These are phyloP conservation scores for Stemphylium vesicarium DNA, from an alignment of 2,329 filamentous ascomycete species.

Conservation along the genomic window DNA sequence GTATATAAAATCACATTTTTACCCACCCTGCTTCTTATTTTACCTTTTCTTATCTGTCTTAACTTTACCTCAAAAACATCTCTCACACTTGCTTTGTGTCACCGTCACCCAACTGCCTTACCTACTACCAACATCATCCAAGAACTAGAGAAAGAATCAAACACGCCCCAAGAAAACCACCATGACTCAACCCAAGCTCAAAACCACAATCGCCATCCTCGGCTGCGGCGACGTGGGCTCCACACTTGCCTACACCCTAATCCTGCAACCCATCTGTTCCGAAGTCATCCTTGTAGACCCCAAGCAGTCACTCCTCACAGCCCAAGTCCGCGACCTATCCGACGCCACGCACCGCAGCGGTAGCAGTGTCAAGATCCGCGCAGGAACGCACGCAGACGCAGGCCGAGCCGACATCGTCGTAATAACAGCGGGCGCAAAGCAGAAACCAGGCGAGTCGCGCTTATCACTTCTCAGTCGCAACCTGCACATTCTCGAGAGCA, in stretches of 20 bases:
- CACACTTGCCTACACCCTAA: constrained; percentile 59
- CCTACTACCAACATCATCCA: not conserved
- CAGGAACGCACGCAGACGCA: constrained; percentile 56
- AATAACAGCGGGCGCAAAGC: constrained; percentile 62
- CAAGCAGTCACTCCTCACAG: constrained; percentile 55
- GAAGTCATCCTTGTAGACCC: constrained; percentile 63
- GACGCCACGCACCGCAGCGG: constrained; percentile 58
- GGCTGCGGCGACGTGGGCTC: constrained; percentile 60
- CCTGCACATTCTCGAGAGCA: constrained; percentile 55
- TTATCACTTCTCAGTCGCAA: constrained; percentile 58
- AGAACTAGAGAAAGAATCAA: no score
- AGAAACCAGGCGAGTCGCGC: constrained; percentile 55
- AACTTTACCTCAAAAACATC: not conserved
- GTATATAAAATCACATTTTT: constrained; percentile 9
- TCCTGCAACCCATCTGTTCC: constrained; percentile 57
- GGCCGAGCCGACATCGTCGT: constrained; percentile 62
- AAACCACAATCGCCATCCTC: constrained; percentile 56
- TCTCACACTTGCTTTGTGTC: not conserved
- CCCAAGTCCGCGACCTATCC: constrained; percentile 59
- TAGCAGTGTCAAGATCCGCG: constrained; percentile 53
- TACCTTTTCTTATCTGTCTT: not conserved
- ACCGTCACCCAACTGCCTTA: not conserved
- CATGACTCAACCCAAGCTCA: constrained; percentile 38
- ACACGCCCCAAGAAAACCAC: not conserved
- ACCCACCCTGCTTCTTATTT: not conserved